Evolutionary conservation across 129 eudicot genomes (phyloP).

Genomic region (Flaveria linearis): DNA sequence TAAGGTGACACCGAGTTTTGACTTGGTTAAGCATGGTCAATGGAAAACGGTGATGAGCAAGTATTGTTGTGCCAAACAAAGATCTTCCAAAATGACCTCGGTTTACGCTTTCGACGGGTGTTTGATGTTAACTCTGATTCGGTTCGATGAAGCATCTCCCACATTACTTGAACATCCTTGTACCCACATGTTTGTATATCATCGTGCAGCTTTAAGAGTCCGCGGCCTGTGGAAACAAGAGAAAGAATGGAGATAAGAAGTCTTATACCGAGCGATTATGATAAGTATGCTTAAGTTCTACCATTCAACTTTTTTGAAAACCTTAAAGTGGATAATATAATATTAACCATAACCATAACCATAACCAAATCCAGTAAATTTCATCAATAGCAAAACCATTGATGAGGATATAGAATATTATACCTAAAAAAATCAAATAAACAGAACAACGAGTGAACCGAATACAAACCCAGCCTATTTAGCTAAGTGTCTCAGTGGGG

Average conservation of each 20-base stretch:
- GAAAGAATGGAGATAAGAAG: background rate
- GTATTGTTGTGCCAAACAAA: conserved; percentile 54
- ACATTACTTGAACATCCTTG: conserved; percentile 86
- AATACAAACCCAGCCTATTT: too few species aligned
- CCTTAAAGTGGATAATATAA: too few species aligned
- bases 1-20: conserved; percentile 26
- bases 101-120: conserved; percentile 48
- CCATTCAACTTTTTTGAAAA: too few species aligned
- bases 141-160: conserved; percentile 84
- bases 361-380: too few species aligned
- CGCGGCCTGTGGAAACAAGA: conserved; percentile 44
- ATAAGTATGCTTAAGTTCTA: too few species aligned
- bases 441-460: too few species aligned
- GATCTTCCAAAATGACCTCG: conserved; percentile 56
- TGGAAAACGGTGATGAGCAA: conserved; percentile 43
- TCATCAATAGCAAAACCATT: too few species aligned
- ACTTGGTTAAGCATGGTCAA: conserved; percentile 45
- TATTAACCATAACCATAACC: too few species aligned
- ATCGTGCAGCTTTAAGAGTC: conserved; percentile 68
- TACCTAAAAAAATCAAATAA: too few species aligned
- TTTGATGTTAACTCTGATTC: conserved; percentile 56
- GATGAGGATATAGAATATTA: too few species aligned
- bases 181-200: conserved; percentile 88
- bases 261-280: too few species aligned
- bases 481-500: too few species aligned